These are phyloP conservation scores for Eleusine indica DNA, from an alignment of 176 grass and related monocot genomes.

Conservation along the genomic window DNA sequence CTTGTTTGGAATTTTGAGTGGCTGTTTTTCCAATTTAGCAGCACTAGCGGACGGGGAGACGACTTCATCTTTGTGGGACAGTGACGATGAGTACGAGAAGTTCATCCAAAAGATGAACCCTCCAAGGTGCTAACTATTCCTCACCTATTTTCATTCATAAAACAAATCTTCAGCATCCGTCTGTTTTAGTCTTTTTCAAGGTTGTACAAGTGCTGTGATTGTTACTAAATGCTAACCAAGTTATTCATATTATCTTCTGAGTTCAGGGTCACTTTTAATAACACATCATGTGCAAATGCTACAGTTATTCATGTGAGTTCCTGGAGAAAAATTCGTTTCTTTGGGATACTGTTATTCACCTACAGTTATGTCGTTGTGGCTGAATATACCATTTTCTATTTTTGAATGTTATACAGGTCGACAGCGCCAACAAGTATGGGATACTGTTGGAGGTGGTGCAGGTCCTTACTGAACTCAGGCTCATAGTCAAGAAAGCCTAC, in stretches of 20 bases:
- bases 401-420: slow-evolving; percentile 59
- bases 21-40: neutral
- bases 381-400: neutral
- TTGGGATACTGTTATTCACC: too few species aligned
- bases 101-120: slow-evolving; percentile 97
- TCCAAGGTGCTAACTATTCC: slow-evolving; percentile 59
- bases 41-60: slow-evolving; percentile 57
- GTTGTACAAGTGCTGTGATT: slow-evolving; percentile 10
- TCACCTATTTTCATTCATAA: neutral
- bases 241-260: neutral
- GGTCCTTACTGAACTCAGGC: slow-evolving; percentile 80
- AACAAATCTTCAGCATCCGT: neutral
- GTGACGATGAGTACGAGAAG: slow-evolving; percentile 88
- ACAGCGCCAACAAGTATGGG: slow-evolving; percentile 91
- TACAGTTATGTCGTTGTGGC: neutral
- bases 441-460: slow-evolving; percentile 91
- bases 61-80: slow-evolving; percentile 66
- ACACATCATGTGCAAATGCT: slow-evolving; percentile 67
- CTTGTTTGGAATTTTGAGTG: neutral
- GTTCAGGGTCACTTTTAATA: slow-evolving; percentile 81
- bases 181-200: neutral
- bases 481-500: slow-evolving; percentile 87
- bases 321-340: neutral
- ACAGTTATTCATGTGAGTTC: slow-evolving; percentile 73
- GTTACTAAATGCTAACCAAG: neutral